A percentile compares a stretch with the other conserved stretches of the same genome.
Conservation (phyloP, 805 yeast genomes). For the Saccharomyces paradoxus region DNA sequence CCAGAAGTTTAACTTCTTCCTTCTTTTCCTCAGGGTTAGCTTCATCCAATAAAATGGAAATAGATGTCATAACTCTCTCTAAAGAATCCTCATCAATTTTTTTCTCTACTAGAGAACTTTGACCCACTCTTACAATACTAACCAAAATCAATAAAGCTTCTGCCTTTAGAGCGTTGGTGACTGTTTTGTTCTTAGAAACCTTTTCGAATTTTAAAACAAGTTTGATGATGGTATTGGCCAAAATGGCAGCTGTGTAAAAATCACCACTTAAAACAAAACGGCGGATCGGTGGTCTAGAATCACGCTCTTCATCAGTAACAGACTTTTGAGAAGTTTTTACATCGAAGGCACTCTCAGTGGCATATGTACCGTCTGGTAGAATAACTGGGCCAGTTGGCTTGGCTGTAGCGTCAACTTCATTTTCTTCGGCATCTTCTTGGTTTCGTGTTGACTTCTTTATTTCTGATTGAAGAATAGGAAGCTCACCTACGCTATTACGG, state of each 20-base stretch:
- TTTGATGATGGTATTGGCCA: conserved; percentile 83
- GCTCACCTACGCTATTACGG: conserved; percentile 77
- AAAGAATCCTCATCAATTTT: conserved; percentile 92
- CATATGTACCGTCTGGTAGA: conserved; percentile 98
- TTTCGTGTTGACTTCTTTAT: conserved; percentile 35
- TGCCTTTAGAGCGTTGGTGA: conserved; percentile 79
- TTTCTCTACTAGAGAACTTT: conserved; percentile 57
- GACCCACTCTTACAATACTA: conserved; percentile 82
- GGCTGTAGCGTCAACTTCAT: conserved; percentile 16
- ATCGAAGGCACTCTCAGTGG: conserved; percentile 80
- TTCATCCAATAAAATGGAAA: conserved; percentile 59
- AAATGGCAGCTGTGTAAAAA: conserved; percentile 80
- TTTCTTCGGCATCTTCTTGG: conserved; percentile 28
- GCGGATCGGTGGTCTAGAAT: conserved; percentile 67
- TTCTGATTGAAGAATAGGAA: conserved; percentile 79
- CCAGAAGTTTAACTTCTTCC: conserved; percentile 36
- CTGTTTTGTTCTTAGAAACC: conserved; percentile 43
- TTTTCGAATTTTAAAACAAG: conserved; percentile 68
- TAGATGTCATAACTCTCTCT: conserved; percentile 87
- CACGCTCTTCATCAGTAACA: conserved; percentile 42
- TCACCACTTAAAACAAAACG: conserved; percentile 78
- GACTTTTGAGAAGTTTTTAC: conserved; percentile 86
- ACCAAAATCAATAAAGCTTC: conserved; percentile 92
- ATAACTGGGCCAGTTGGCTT: conserved; percentile 63
- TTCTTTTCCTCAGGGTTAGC: conserved; percentile 42